These are phyloP conservation scores for Penicillium sp. DNA, from an alignment of 2,329 filamentous ascomycete genomes.

Conservation along the genomic window DNA sequence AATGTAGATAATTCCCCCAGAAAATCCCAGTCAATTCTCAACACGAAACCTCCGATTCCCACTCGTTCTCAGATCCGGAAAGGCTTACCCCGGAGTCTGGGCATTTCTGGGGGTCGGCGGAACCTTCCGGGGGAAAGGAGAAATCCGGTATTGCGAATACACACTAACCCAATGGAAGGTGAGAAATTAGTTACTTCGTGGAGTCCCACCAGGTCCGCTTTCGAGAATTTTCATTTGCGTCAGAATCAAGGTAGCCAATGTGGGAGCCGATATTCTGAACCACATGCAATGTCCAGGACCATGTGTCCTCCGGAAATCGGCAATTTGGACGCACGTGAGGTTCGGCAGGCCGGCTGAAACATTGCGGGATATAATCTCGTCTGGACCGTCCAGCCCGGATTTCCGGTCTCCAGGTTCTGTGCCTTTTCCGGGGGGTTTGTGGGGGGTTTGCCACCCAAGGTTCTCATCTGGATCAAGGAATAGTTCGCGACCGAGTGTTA, in stretches of 20 bases:
- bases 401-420: neutral
- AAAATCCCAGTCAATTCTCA: no score
- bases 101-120: neutral
- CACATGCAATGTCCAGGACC: neutral
- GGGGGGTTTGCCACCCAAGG: neutral
- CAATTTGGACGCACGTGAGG: slow-evolving; percentile 3
- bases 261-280: neutral
- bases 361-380: slow-evolving; percentile 2
- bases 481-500: no score
- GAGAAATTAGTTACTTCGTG: neutral
- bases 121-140: neutral
- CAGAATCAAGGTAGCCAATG: neutral
- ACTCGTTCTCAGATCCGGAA: neutral
- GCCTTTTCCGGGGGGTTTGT: neutral
- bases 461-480: no score
- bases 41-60: neutral
- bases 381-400: neutral
- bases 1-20: no score
- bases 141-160: neutral
- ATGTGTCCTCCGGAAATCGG: slow-evolving; percentile 5
- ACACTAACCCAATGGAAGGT: neutral
- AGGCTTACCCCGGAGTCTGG: neutral
- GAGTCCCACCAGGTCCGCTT: neutral
- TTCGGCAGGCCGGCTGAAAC: slow-evolving; percentile 6
- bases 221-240: neutral